phyloP scores from a whole-genome alignment of 176 grass and related monocot species.

The Aegilops sharonensis region DNA sequence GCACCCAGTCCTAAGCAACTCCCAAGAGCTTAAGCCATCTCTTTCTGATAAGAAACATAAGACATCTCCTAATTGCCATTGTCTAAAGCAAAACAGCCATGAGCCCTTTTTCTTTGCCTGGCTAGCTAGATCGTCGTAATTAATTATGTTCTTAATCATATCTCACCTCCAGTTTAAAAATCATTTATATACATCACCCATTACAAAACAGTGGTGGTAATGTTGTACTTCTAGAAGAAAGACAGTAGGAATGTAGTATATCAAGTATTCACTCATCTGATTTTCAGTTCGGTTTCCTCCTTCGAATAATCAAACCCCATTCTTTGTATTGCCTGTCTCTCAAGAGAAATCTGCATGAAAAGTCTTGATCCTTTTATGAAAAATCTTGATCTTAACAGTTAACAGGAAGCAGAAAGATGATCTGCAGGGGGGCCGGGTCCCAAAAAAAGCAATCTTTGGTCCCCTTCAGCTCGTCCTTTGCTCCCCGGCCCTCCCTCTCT shows the following conservation, averaged over 20 bases:
- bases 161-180: neutral
- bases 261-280: neutral
- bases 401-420: conserved; percentile 28
- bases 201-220: too few species aligned
- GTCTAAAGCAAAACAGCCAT: conserved; percentile 40
- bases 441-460: conserved; percentile 28
- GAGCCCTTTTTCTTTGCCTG: neutral
- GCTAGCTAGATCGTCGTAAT: neutral
- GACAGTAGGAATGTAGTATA: neutral
- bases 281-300: neutral
- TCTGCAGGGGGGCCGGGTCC: neutral
- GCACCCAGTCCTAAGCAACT: conserved; percentile 50
- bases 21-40: conserved; percentile 36
- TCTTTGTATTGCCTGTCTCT: neutral
- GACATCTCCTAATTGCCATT: conserved; percentile 39
- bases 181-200: neutral
- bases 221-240: neutral
- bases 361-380: neutral
- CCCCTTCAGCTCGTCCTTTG: conserved; percentile 3
- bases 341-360: neutral
- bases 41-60: conserved; percentile 48
- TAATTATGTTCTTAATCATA: neutral
- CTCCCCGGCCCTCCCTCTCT: neutral
- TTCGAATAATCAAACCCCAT: too few species aligned
- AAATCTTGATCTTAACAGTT: conserved; percentile 22